Conservation (phyloP, 2,329 filamentous ascomycete genomes). For the Colletotrichum simmondsii region DNA sequence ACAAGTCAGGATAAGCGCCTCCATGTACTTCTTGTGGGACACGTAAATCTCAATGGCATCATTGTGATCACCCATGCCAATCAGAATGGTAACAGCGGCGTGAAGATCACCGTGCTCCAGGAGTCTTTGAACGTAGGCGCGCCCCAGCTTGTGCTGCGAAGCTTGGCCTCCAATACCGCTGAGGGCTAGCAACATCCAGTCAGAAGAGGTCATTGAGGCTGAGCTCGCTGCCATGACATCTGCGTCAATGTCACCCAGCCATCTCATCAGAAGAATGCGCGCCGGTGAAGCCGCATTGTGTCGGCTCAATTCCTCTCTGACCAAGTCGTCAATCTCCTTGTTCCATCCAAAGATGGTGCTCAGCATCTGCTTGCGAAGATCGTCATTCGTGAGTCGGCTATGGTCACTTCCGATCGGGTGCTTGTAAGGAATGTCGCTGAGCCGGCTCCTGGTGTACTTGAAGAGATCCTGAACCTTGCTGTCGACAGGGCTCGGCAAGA, state of each 20-base stretch:
- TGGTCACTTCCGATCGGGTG: constrained; percentile 70
- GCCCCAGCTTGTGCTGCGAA: constrained; percentile 89
- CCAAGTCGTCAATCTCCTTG: constrained; percentile 81
- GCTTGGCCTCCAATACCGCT: constrained; percentile 81
- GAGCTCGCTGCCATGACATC: constrained; percentile 85
- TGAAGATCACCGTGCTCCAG: constrained; percentile 92
- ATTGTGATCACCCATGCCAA: constrained; percentile 91
- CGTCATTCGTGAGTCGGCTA: constrained; percentile 75
- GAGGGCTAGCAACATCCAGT: constrained; percentile 96
- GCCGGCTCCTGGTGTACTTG: constrained; percentile 82
- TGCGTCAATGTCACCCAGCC: constrained; percentile 87
- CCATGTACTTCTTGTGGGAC: constrained; percentile 90
- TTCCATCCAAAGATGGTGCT: constrained; percentile 96
- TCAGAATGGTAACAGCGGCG: constrained; percentile 89
- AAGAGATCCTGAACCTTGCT: constrained; percentile 82
- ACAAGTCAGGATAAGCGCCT: constrained; percentile 89
- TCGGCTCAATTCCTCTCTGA: constrained; percentile 84
- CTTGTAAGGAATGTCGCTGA: constrained; percentile 86
- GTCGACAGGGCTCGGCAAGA: constrained; percentile 82
- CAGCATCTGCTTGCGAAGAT: constrained; percentile 90
- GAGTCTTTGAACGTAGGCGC: constrained; percentile 89
- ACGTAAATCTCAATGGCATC: constrained; percentile 97
- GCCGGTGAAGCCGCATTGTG: constrained; percentile 80
- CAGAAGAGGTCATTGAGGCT: constrained; percentile 89
- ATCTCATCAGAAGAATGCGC: constrained; percentile 87